Base-by-base conservation (phyloP, 2,329 filamentous ascomycete genomes). In the Colletotrichum cereale region DNA sequence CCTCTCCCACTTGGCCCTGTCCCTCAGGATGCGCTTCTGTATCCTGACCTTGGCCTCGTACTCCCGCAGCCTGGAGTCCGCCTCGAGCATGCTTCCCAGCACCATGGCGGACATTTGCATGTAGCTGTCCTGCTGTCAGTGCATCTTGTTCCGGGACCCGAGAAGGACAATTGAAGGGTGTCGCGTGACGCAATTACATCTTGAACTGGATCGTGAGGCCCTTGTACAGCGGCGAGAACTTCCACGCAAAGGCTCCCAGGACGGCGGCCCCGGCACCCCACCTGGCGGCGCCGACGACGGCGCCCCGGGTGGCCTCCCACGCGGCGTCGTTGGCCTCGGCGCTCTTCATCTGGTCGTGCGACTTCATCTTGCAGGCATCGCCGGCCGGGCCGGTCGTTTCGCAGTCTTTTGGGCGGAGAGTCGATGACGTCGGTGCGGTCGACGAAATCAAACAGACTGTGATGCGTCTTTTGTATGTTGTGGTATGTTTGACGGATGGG, bases 41-140 rank as follows among this genome's bases (percentile, higher is more conserved):
- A 90, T 86, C 72, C 92, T 85, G 74, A 94, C 83, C 55, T 84
- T 84, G 16, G 89, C 84, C 79, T 95, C 92, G 76, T 93, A 93
- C 71, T 87, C 83, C 63, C 91, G 86, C 76, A 95, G 84, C 61
- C 90, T 86, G 67, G 85, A 82, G 77, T 96, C 93, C 3, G 92
- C 93, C 83, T 94, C 92, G 65, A 95, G 86, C 87, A 93, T 93
- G 77, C 90, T 87, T 53, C 93, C 93, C 42, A 94, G 77, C n/a
- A 93, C 91, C 93, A 95, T 95, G 72, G 90, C 91, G n/a, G 91
- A 93, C 91, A 95, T 94, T 80, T 95, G 92, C 21, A 95, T 84
- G 78, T 94, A 96, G 38, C 93, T 95, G 77, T 5, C n/a, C 24
- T 2, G 3, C 31, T 5, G 26, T 74, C 38, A 73, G 71, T 40